Base-by-base conservation (phyloP, 164 flowering plant genomes). In the Saururus chinensis region DNA sequence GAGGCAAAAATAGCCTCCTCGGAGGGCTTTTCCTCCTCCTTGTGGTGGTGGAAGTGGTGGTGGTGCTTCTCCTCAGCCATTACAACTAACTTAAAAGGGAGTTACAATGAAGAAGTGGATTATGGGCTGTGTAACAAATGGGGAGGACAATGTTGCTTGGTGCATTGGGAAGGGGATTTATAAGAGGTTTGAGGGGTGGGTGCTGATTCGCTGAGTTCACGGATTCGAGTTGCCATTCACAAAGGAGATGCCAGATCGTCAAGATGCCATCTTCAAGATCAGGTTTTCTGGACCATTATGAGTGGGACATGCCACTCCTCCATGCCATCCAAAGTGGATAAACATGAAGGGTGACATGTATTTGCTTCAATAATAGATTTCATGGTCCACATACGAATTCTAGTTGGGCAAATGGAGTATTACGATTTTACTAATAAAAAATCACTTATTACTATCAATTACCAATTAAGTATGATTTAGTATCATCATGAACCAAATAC, bases 31-130 rank as follows among this genome's bases (percentile, higher is more conserved):
- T 63, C 71, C 14, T 69, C 68, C 14, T 59, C 63, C 69, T 70
- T 60, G 56, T 57, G 45, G 59, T 65, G 66, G 62, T 51, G 58
- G 42, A 55, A 41, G 57, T 17, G 49, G 69, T 61, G 49, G 14
- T 45, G 73, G 65, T 53, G 73, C 61, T 65, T 64, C 68, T 70
- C 73, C 69, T 70, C 69, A 51, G 73, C n/a, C 73, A 70, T 70
- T 45, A 17, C 14, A 12, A 12, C 14, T 17, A 12, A 45, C n/a
- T n/a, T n/a, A n/a, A 13, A 12, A 12, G 49, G 17, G 2, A 12
- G 14, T 12, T 0, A 45, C 14, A 45, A 12, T 45, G 49, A 8
- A 45, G 17, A 3, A 12, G 49, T 45, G 49, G 17, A 10, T 8
- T 45, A 10, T 45, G 17, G 37, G 37, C 37, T 30, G 49, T 45